Evolutionary conservation across 306 rosid genomes (phyloP).

Genomic region (Cucurbita argyrosperma): DNA sequence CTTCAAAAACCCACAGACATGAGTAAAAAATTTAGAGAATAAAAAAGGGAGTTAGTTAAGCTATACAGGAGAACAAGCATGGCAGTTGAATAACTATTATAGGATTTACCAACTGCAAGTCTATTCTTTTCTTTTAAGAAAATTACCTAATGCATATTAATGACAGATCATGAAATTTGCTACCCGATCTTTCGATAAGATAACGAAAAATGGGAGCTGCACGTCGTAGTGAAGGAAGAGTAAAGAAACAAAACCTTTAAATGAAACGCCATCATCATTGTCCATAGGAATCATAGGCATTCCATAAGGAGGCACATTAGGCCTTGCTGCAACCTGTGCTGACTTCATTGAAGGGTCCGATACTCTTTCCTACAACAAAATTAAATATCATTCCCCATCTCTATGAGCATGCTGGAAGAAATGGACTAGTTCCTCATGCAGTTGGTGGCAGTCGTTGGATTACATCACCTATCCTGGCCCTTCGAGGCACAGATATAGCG

Average conservation of each 20-base stretch:
- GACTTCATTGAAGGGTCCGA: slow-evolving; percentile 60
- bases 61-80: not conserved
- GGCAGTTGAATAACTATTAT: not conserved
- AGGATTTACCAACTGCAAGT: not conserved
- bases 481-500: not conserved
- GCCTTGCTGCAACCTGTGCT: slow-evolving; percentile 53
- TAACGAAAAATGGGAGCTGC: not conserved
- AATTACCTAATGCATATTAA: not conserved
- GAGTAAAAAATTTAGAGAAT: not conserved
- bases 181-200: not conserved
- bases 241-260: slow-evolving; percentile 30
- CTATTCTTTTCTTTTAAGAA: not conserved
- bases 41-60: not conserved
- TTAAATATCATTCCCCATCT: not conserved
- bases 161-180: not conserved
- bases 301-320: slow-evolving; percentile 58
- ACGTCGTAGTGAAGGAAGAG: not conserved
- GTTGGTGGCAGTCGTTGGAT: not conserved
- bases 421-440: not conserved
- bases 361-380: slow-evolving; percentile 60
- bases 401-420: not conserved
- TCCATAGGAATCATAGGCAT: slow-evolving; percentile 61
- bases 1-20: not conserved
- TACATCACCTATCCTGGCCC: not conserved
- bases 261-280: slow-evolving; percentile 77